Evolutionary conservation across 208 protist species (phyloP).

Genomic region (Acanthamoeba healyi): DNA sequence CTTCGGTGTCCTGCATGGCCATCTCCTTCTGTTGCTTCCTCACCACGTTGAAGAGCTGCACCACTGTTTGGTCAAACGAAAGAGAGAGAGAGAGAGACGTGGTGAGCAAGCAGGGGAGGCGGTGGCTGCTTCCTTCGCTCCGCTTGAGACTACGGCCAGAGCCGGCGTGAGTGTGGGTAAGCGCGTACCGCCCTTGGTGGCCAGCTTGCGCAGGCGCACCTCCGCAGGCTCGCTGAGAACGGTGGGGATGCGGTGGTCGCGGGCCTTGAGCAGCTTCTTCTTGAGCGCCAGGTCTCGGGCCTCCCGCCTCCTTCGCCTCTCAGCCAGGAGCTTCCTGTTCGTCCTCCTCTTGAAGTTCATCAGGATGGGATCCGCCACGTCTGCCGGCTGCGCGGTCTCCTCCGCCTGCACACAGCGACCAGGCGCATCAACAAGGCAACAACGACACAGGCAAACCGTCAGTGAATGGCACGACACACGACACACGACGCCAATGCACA

Average conservation of each 20-base stretch:
- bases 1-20: background rate
- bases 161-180: background rate
- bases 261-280: conserved; percentile 53
- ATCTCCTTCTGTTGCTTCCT: conserved; percentile 51
- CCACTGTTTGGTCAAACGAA: background rate
- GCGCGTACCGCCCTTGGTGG: conserved; percentile 29
- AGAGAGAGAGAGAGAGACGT: background rate
- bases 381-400: background rate
- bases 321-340: conserved; percentile 17
- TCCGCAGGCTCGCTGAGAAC: conserved; percentile 40
- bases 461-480: no score
- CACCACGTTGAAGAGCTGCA: conserved; percentile 70
- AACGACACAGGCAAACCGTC: no score
- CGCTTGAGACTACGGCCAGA: no score
- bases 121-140: no score
- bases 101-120: no score
- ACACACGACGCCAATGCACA: background rate
- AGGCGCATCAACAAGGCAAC: background rate
- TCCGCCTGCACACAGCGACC: background rate
- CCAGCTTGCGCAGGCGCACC: conserved; percentile 41
- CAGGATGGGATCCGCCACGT: conserved; percentile 34
- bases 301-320: conserved; percentile 12
- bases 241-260: conserved; percentile 23
- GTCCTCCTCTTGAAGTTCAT: conserved; percentile 46
- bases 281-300: conserved; percentile 28